Evolutionary conservation across 495 filamentous ascomycete genomes (phyloP).

Genomic region (Xylaria bambusicola): DNA sequence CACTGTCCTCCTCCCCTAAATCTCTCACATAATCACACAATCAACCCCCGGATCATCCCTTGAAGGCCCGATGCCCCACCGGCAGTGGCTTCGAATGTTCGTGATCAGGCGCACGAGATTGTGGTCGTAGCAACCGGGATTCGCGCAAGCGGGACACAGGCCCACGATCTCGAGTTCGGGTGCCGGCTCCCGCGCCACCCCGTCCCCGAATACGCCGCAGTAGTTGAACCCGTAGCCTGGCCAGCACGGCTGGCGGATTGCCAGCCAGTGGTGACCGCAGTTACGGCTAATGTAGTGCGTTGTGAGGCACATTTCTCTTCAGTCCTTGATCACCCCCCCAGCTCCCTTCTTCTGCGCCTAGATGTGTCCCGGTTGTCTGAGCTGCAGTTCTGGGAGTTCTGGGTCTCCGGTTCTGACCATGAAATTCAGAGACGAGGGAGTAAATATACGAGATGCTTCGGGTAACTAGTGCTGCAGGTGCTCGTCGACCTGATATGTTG

Average conservation of each 20-base stretch:
- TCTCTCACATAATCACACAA: slow-evolving; percentile 40
- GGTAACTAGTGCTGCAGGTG: too few relatives aligned
- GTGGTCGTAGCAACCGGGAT: slow-evolving; percentile 36
- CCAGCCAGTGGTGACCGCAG: slow-evolving; percentile 45
- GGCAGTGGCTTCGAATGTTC: slow-evolving; percentile 28
- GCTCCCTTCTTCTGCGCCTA: too few relatives aligned
- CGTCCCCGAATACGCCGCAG: slow-evolving; percentile 36
- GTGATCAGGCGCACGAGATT: slow-evolving; percentile 39
- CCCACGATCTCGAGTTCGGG: slow-evolving; percentile 14
- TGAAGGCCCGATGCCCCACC: slow-evolving; percentile 42
- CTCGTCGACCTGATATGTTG: too few relatives aligned
- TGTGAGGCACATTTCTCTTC: slow-evolving; percentile 26
- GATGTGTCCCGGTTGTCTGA: background rate
- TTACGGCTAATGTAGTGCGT: slow-evolving; percentile 35
- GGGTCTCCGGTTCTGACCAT: too few relatives aligned
- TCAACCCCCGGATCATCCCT: slow-evolving; percentile 39
- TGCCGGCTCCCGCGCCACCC: slow-evolving; percentile 27
- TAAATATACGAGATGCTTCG: too few relatives aligned
- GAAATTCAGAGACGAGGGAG: too few relatives aligned
- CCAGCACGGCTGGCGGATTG: slow-evolving; percentile 36
- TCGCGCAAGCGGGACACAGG: slow-evolving; percentile 28
- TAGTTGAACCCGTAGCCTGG: slow-evolving; percentile 39
- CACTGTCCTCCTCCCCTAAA: background rate
- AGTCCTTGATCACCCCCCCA: too few relatives aligned
- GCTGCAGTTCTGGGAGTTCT: too few relatives aligned